Evolutionary conservation across 2,329 filamentous ascomycete genomes (phyloP).

Genomic region (Sporothrix dimorphospora): DNA sequence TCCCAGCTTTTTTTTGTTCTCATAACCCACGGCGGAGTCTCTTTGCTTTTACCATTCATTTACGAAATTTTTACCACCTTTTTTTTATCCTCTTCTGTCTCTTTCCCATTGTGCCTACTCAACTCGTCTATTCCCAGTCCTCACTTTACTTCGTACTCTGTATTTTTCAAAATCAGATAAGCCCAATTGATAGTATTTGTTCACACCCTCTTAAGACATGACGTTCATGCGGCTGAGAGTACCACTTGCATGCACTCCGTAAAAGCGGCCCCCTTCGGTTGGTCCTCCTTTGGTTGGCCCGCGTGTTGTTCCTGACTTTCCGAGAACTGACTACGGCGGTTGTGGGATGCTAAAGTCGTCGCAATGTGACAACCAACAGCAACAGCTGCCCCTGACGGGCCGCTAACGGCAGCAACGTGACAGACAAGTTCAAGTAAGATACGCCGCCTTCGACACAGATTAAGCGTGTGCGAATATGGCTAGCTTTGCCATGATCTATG

Average conservation of each 20-base stretch:
- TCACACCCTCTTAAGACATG: neutral
- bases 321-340: neutral
- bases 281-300: neutral
- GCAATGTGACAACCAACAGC: neutral
- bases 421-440: neutral
- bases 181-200: neutral
- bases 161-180: neutral
- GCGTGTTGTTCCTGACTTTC: neutral
- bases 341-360: neutral
- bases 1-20: neutral
- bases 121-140: neutral
- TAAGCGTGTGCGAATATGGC: neutral
- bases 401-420: neutral
- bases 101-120: neutral
- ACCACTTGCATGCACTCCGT: neutral
- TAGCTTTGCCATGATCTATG: neutral
- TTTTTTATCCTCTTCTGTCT: neutral
- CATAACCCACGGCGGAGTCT: neutral
- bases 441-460: neutral
- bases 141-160: neutral
- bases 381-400: neutral
- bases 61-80: neutral
- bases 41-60: neutral
- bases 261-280: no score
- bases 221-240: neutral